Base-by-base conservation (phyloP, 2,329 filamentous ascomycete genomes). In the Chaetomiaceae sp. region DNA sequence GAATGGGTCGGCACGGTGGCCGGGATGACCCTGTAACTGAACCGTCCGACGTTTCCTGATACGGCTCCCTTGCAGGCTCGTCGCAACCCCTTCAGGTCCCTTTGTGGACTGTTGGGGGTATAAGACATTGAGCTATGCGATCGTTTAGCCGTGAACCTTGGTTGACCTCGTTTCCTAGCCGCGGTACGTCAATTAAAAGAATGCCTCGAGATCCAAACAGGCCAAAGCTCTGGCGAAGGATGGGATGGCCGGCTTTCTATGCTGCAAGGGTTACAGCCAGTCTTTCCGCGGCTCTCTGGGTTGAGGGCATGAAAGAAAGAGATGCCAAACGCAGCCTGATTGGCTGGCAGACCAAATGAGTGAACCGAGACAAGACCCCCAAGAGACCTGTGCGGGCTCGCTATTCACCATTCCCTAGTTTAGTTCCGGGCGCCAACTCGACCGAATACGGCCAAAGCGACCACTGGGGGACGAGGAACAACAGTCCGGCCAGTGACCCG, bases 31-130 rank as follows among this genome's bases (percentile, higher is more conserved):
- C 54, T 59, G 60, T 41, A 46, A 41, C 45, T 53, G 52, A 48
- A 53, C 57, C 60, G 56, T 51, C 32, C 37, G 21, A 41, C 33
- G 44, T 53, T 62, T 62, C 60, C 60, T 56, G 49, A 61, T 53
- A 50, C 38, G 58, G 57, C 40, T 42, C 59, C 58, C 54, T 57
- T 57, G 58, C 54, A 54, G 53, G 34, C 10, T 34, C 42, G 43
- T 48, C 43, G 45, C 60, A 56, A 48, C 55, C 52, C 42, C 52
- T 54, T 59, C 48, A 55, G 43, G 47, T 51, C 44, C 25, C 29
- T 52, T 51, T 36, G 20, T 34, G 54, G 54, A 42, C 51, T 30
- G 52, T 33, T 61, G 57, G 53, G 60, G 60, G 36, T 62, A 61
- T 62, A 62, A 58, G 43, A 56, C 25, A 16, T 9, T 37, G 36